phyloP scores from a whole-genome alignment of 2,329 filamentous ascomycete species.

The Ambrosiella xylebori region DNA sequence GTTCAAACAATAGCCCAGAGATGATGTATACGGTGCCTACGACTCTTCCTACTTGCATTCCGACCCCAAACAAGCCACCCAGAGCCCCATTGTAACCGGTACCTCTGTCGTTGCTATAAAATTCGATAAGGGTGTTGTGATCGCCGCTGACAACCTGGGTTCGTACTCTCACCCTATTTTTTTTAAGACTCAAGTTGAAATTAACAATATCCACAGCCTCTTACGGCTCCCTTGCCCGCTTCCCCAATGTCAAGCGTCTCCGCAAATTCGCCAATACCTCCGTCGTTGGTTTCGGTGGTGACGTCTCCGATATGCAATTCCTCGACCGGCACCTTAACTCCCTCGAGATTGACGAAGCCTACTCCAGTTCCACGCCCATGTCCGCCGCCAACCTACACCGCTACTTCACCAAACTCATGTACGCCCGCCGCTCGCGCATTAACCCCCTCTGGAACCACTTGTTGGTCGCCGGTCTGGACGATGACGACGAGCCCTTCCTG shows the following conservation, averaged over 20 bases:
- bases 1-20: slow-evolving; percentile 52
- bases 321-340: slow-evolving; percentile 79
- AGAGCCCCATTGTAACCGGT: slow-evolving; percentile 84
- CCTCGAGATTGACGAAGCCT: slow-evolving; percentile 78
- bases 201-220: slow-evolving; percentile 45
- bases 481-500: slow-evolving; percentile 66
- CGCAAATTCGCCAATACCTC: slow-evolving; percentile 71
- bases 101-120: slow-evolving; percentile 91
- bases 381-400: slow-evolving; percentile 91
- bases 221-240: slow-evolving; percentile 90
- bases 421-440: slow-evolving; percentile 86
- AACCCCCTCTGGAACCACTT: slow-evolving; percentile 96
- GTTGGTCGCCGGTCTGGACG: slow-evolving; percentile 76
- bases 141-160: slow-evolving; percentile 95
- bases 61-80: slow-evolving; percentile 68
- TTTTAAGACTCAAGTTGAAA: neutral
- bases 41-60: slow-evolving; percentile 68
- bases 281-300: slow-evolving; percentile 85
- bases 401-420: slow-evolving; percentile 90
- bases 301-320: slow-evolving; percentile 98
- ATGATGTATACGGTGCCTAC: slow-evolving; percentile 92
- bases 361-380: slow-evolving; percentile 41
- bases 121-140: slow-evolving; percentile 90
- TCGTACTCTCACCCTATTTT: slow-evolving; percentile 15
- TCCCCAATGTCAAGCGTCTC: slow-evolving; percentile 91